These are phyloP conservation scores for Leucocoprinus leucothites DNA, from an alignment of 768 basidiomycete species.

Conservation along the genomic window DNA sequence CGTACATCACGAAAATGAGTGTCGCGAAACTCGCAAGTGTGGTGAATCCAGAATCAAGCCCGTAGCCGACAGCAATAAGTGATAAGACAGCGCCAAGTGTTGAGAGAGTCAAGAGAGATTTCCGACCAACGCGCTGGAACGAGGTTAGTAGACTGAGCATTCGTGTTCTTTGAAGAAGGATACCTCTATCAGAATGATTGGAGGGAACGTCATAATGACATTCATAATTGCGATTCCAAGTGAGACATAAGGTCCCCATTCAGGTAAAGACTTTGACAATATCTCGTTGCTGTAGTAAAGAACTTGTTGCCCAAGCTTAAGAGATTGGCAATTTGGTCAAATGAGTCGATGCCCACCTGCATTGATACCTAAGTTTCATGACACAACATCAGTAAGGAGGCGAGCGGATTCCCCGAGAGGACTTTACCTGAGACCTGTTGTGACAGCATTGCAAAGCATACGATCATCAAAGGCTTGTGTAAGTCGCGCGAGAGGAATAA, in stretches of 20 bases:
- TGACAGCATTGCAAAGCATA: slow-evolving; percentile 68
- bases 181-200: slow-evolving; percentile 85
- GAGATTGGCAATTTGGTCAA: slow-evolving; percentile 5
- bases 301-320: slow-evolving; percentile 38
- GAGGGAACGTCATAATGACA: slow-evolving; percentile 79
- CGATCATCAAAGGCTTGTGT: slow-evolving; percentile 58
- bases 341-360: slow-evolving; percentile 41
- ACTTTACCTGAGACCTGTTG: slow-evolving; percentile 78
- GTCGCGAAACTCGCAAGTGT: slow-evolving; percentile 71
- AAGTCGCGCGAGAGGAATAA: slow-evolving; percentile 51
- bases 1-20: slow-evolving; percentile 77
- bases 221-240: slow-evolving; percentile 85
- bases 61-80: slow-evolving; percentile 64
- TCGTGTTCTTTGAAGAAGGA: slow-evolving; percentile 13
- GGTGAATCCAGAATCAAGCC: slow-evolving; percentile 59
- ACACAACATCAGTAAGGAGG: slow-evolving; percentile 6
- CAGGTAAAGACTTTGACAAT: slow-evolving; percentile 74
- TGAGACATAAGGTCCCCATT: slow-evolving; percentile 78
- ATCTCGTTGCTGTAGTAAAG: slow-evolving; percentile 92
- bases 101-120: slow-evolving; percentile 64
- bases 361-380: slow-evolving; percentile 66
- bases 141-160: slow-evolving; percentile 6
- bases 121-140: slow-evolving; percentile 68
- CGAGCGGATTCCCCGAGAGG: background rate
- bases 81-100: slow-evolving; percentile 63